Conservation (phyloP, 2,329 filamentous ascomycete species). For the Colletotrichum acutatum region DNA sequence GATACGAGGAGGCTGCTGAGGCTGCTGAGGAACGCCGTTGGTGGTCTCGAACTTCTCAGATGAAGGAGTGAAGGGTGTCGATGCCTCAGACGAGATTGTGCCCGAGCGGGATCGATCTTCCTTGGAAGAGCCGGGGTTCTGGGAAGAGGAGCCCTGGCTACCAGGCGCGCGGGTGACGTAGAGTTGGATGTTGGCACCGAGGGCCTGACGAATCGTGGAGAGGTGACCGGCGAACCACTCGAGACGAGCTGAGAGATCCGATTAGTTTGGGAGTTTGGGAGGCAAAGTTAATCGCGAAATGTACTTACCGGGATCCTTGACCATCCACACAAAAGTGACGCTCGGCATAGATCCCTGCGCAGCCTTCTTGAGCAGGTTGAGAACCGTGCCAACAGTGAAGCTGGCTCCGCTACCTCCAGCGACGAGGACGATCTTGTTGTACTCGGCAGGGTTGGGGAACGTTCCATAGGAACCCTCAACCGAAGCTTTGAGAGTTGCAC, state of each 20-base stretch:
- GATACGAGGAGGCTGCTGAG: constrained; percentile 27
- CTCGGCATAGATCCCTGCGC: constrained; percentile 37
- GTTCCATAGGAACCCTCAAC: constrained; percentile 66
- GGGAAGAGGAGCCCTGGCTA: background rate
- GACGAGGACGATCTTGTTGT: constrained; percentile 40
- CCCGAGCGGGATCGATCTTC: constrained; percentile 12
- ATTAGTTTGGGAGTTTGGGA: constrained; percentile 17
- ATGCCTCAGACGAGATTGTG: constrained; percentile 19
- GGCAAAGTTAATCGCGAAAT: background rate
- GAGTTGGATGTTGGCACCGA: constrained; percentile 45
- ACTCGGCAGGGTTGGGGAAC: constrained; percentile 53
- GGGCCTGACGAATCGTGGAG: constrained; percentile 42
- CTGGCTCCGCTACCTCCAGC: constrained; percentile 66
- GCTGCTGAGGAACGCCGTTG: constrained; percentile 7
- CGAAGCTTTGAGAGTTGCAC: constrained; percentile 55
- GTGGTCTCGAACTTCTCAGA: constrained; percentile 22
- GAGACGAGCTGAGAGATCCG: constrained; percentile 43
- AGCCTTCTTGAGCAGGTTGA: constrained; percentile 47
- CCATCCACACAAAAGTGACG: constrained; percentile 54
- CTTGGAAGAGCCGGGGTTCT: background rate
- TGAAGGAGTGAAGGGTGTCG: constrained; percentile 3
- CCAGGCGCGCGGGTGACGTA: constrained; percentile 45
- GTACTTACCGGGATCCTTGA: constrained; percentile 49
- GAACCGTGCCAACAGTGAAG: constrained; percentile 58
- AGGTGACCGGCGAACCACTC: constrained; percentile 52